Evolutionary conservation across 371 early-diverging fungal species (phyloP), one percentile per base, ranked within the genome.

Genomic region (Rozella allomycis): DNA sequence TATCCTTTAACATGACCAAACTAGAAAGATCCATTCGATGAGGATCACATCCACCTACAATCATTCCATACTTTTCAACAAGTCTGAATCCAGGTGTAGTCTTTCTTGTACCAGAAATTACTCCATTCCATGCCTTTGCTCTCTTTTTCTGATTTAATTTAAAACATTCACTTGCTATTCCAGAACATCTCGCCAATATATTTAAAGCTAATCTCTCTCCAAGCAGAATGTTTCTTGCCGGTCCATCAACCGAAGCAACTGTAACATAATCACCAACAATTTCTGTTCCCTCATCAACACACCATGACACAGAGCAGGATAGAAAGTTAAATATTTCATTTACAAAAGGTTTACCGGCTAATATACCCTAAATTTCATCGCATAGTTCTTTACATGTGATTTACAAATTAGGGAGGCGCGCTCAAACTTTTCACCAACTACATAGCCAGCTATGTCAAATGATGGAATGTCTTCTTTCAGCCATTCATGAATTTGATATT

Each of bases 1-100:
- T 91, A 52, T 94, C 96, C 55, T 94, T 94, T 33, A 94, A 70
- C 96, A 94, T 94, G 35, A 94, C 78, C 88, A 91, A 87, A 19
- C 79, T 69, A 2, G 86, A 85, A 26, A 94, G 64, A 52, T 90
- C 88, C 73, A 80, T 73, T 32, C 96, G 83, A 49, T 94, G 96
- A 0, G 84, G 82, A 50, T 90, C 91, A 26, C 78, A 68, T 31
- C 91, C 91, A 28, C 96, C 96, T 9, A 94, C 88, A 21, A 85
- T 57, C 67, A 86, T 84, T 23, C 83, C 91, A 45, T 94, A 94
- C 49, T 94, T 94, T 49, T 94, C 96, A 4, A 94, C 80, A 23
- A 90, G 46, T 29, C 91, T 72, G 68, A 94, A 94, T 1, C 88
- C 86, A 17, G 94, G 94, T 2, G 96, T 94, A n/a, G 90, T 90